Base-by-base conservation (phyloP, 768 basidiomycete species). In the Leccinum boreale region DNA sequence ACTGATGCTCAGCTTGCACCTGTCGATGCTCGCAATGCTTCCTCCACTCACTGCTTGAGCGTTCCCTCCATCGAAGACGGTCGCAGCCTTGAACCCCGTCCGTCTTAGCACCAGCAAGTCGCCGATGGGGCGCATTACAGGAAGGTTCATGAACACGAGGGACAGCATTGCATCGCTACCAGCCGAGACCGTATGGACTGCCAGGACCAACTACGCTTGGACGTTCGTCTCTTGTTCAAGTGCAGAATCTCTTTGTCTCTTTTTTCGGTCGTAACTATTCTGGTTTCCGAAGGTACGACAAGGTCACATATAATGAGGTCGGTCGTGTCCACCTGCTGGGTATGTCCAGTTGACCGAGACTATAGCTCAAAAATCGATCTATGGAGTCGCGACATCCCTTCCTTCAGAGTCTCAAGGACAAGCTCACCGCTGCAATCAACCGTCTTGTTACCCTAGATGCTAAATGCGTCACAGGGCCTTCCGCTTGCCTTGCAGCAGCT, bases 231-330 rank as follows among this genome's bases (percentile, higher is more conserved):
- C 28, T 75, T 94, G 23, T 94, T 89, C 80, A 98, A 98, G 76
- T 85, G 94, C 45, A 79, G 88, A 61, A 92, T 48, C 79, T 94
- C 11, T 97, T 90, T 84, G 36, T 94, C 46, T 79, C 85, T 5
- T 80, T 87, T 48, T 86, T 85, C 86, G 81, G 70, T 89, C 92
- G 6, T 99, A 93, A 98, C 71, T 82, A 92, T 69, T 90, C 92
- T 0, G 96, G 94, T 1, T 93, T 98, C 75, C 83, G 92, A 64
- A 94, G 92, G 73, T 96, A 95, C 67, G 94, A 98, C 81, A 98
- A 98, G 74, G 90, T 97, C 61, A 92, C 88, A 3, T 61, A 3
- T 61, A 89, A 82, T 59, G 80, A 86, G 67, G 83, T 82, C 58
- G 39, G 75, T 64, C 10, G 12, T 33, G 1, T 26, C 15, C 5